A percentile compares a stretch with the other conserved stretches of the same genome.
phyloP scores from a whole-genome alignment of 2,329 filamentous ascomycete genomes.

The Verticillium dahliae region DNA sequence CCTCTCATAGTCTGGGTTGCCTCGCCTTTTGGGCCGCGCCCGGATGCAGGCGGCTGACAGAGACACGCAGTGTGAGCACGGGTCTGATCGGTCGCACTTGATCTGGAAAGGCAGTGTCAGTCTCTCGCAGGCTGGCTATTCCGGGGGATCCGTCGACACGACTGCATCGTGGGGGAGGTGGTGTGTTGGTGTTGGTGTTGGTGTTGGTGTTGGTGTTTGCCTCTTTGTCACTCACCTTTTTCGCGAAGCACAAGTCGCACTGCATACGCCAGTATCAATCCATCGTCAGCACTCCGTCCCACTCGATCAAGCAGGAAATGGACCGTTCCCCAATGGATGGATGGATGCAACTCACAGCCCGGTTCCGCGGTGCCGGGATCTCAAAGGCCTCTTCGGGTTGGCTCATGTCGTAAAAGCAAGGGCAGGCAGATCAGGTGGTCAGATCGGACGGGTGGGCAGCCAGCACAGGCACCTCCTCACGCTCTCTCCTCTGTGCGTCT shows the following conservation, averaged over 20 bases:
- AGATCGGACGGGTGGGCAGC: background rate
- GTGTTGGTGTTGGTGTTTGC: too few relatives aligned
- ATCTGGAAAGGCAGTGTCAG: background rate
- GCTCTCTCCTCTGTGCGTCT: background rate
- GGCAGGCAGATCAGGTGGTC: background rate
- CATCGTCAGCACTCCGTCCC: background rate
- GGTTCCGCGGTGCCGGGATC: constrained; percentile 2
- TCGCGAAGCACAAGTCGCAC: constrained; percentile 2
- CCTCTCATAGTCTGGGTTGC: constrained; percentile 2
- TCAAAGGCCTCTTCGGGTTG: background rate
- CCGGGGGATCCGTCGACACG: background rate
- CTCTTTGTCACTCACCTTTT: background rate
- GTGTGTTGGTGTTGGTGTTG: background rate
- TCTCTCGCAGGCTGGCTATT: background rate
- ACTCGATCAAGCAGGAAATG: background rate
- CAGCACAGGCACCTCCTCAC: background rate
- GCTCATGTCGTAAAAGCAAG: background rate
- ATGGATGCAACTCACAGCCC: background rate
- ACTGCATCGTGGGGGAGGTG: background rate
- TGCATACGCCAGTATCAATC: background rate
- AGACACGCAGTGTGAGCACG: constrained; percentile 1
- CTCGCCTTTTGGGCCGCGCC: background rate
- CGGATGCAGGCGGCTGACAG: background rate
- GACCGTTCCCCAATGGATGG: background rate
- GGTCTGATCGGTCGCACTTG: constrained; percentile 1